Base-by-base conservation (phyloP, 345 rosid genomes). In the Citrus reticulata region DNA sequence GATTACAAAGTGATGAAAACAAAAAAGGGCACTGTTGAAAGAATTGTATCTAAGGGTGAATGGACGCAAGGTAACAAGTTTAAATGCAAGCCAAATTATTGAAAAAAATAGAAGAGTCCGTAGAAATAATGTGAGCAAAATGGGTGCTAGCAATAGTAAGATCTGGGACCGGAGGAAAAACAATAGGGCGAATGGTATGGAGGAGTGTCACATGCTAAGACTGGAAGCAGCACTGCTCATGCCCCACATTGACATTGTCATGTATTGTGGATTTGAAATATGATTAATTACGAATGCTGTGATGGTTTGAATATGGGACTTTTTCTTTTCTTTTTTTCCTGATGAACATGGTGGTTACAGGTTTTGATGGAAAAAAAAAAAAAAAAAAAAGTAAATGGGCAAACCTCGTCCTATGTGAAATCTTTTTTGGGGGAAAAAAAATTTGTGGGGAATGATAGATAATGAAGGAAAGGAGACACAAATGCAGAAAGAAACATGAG, bases 261-360 rank as follows among this genome's bases (percentile, higher is more conserved):
- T 46, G 9, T 11, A 22, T 25, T 20, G 32, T 51, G 51, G 22
- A 64, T 64, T 75, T 46, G 71, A 49, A 42, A 30, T 20, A 29
- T 75, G 78, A 46, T 63, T 75, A 30, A 49, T 64, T 30, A 75
- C 3, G 69, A 32, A 75, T n/a, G 60, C 20, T 60, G 51, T 55
- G 74, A 35, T 30, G 51, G 40, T 55, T 29, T 29, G 54, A 78
- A 78, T 22, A 25, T 24, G 30, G 61, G 8, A 49, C 54, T 5
- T 35, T 35, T n/a, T 5, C 0, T 29, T 34, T 66, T 22, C 0
- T 34, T 63, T 51, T 6, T 30, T 54, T 20, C 40, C 42, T 9
- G 61, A 24, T 42, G 71, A 30, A 77, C 34, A 60, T 32, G 51
- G 51, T 13, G 17, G 5, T 46, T 46, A 3, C 51, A 46, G 51